These are phyloP conservation scores for Spiromastix sp. DNA, from an alignment of 2,329 filamentous ascomycete species.

Conservation along the genomic window DNA sequence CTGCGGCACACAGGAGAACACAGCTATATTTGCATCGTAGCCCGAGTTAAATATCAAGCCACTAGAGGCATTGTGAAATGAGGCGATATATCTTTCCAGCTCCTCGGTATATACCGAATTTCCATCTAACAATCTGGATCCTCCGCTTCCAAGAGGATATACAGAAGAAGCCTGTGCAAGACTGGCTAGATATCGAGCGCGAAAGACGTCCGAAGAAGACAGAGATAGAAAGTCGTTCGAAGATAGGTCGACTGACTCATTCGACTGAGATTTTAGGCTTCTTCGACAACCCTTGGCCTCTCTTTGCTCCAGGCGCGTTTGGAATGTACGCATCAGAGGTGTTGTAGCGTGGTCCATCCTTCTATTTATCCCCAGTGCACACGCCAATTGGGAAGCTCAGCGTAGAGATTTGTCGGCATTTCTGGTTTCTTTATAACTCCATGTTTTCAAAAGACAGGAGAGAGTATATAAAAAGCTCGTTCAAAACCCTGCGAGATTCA, in stretches of 20 bases:
- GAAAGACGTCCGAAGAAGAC: conserved; percentile 37
- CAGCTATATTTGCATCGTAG: conserved; percentile 55
- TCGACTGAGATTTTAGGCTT: conserved; percentile 35
- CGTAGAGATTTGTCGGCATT: no score
- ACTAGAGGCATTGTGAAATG: conserved; percentile 48
- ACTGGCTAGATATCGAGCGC: conserved; percentile 38
- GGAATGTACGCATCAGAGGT: conserved; percentile 23
- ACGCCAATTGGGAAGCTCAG: no score
- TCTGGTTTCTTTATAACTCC: no score
- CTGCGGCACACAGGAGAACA: conserved; percentile 52
- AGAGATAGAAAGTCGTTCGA: conserved; percentile 58
- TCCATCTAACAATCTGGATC: conserved; percentile 55
- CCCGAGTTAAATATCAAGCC: conserved; percentile 56
- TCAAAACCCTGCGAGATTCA: no score
- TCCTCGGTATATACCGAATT: conserved; percentile 51
- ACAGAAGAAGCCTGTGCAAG: conserved; percentile 24
- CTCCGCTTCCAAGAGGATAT: conserved; percentile 44
- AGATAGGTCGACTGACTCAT: conserved; percentile 46
- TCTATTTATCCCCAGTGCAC: no score
- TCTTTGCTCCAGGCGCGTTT: conserved; percentile 27
- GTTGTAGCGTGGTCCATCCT: no score
- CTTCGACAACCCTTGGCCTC: conserved; percentile 36
- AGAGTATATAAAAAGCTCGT: no score
- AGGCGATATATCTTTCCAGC: conserved; percentile 48
- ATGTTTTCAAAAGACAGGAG: no score